These are phyloP conservation scores for Cladosporium sp. DNA, from an alignment of 2,329 filamentous ascomycete genomes.

Conservation along the genomic window DNA sequence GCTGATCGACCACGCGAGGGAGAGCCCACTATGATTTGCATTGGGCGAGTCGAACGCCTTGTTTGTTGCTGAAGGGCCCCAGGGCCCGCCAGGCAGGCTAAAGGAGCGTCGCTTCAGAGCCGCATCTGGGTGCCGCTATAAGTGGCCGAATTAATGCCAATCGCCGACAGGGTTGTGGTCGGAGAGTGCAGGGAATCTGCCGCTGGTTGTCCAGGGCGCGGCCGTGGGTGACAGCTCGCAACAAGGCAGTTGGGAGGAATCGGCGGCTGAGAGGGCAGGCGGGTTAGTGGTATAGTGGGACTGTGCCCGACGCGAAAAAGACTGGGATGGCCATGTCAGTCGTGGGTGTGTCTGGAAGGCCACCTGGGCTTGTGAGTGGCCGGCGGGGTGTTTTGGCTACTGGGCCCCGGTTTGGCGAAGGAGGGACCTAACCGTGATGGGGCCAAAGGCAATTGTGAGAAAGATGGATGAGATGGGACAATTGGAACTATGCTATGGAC, in stretches of 20 bases:
- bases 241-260: too few relatives aligned
- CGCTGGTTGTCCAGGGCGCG: not conserved
- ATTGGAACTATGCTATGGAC: too few relatives aligned
- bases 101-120: conserved; percentile 6
- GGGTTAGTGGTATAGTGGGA: not conserved
- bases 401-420: not conserved
- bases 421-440: conserved; percentile 4
- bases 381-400: conserved; percentile 6
- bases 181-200: not conserved
- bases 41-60: not conserved
- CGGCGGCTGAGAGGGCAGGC: not conserved
- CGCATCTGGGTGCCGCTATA: conserved; percentile 7
- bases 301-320: not conserved
- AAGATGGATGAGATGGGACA: not conserved
- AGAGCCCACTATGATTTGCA: conserved; percentile 10
- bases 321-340: conserved; percentile 8
- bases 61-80: too few relatives aligned
- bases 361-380: conserved; percentile 6
- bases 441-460: conserved; percentile 5
- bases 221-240: not conserved
- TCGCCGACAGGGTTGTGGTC: conserved; percentile 5
- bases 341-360: not conserved
- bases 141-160: not conserved
- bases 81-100: too few relatives aligned
- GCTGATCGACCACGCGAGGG: conserved; percentile 11